These are phyloP conservation scores for Kodamaea alishanica DNA, from an alignment of 1,139 yeast genomes.

Conservation along the genomic window DNA sequence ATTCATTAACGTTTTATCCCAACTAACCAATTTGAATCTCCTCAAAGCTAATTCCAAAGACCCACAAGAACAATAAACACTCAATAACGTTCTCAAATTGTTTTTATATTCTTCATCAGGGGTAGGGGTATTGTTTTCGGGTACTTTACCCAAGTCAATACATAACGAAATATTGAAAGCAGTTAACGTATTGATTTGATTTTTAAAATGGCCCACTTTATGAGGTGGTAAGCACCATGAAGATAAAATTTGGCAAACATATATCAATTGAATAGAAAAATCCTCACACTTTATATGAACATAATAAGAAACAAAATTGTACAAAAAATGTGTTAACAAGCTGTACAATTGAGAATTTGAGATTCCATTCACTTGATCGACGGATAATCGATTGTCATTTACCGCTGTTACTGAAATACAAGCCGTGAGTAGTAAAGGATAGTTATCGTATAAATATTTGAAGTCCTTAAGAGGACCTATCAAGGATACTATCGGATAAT, in stretches of 20 bases:
- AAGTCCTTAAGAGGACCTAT: conserved; percentile 32
- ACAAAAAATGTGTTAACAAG: conserved; percentile 42
- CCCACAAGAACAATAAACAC: conserved; percentile 49
- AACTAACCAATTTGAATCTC: conserved; percentile 44
- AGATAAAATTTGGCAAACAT: conserved; percentile 42
- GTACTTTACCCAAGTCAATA: conserved; percentile 38
- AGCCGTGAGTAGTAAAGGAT: conserved; percentile 45
- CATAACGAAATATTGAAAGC: conserved; percentile 46
- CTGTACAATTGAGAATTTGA: conserved; percentile 25
- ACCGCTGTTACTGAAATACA: conserved; percentile 49
- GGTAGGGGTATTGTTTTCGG: background rate
- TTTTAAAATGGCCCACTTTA: conserved; percentile 49
- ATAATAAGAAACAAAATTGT: conserved; percentile 42
- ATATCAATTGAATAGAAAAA: conserved; percentile 39
- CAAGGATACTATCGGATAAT: conserved; percentile 47
- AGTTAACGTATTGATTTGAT: conserved; percentile 45
- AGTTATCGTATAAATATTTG: conserved; percentile 35
- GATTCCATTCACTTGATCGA: conserved; percentile 1
- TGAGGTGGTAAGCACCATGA: conserved; percentile 51
- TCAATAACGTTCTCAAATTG: conserved; percentile 39
- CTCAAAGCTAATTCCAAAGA: conserved; percentile 48
- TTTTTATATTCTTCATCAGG: conserved; percentile 25
- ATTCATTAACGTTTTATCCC: conserved; percentile 43
- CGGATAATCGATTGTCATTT: conserved; percentile 31
- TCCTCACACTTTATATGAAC: conserved; percentile 42